Base-by-base conservation (phyloP, 345 rosid species). In the Dipteronia sinensis region DNA sequence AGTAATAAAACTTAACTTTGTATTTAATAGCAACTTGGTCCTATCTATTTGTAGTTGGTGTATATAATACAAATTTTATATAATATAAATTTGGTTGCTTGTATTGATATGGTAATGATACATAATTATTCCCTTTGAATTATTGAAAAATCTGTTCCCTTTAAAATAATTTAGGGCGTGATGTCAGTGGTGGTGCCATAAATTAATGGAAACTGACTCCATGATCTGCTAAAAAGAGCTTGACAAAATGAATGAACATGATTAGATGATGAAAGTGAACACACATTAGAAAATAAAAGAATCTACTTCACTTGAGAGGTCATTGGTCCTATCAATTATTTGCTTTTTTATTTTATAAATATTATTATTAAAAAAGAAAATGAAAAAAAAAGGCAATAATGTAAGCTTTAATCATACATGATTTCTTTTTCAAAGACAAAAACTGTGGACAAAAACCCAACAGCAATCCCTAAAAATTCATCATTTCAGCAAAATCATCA, bases 401-500 rank as follows among this genome's bases (percentile, higher is more conserved):
- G 68, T 22, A 17, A 71, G 64, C 40, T 53, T 62, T 80, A n/a
- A 61, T 13, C 73, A 59, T 46, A 70, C 84, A 34, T 25, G 49
- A 19, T 46, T 34, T 58, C 62, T 80, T 72, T 61, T 73, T 49
- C 22, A 49, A 58, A 75, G 64, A 77, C 77, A 75, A 67, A 70
- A 70, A 11, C 61, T 73, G 40, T 59, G 64, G 80, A 74, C 68
- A 79, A 71, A 19, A 69, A 49, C 71, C 67, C 46, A 72, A 5
- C 80, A 66, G 3, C 62, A 80, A 75, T 72, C 74, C 77, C 76
- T 72, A 51, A 65, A 44, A 76, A 53, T 59, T 22, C 64, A 77
- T 76, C 80, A 67, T 69, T 80, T 25, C 25, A 72, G 66, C 59
- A 81, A 80, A 74, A 84, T 65, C 66, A 73, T 74, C 22, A 53